Evolutionary conservation across 805 yeast species (phyloP).

Genomic region (Candida railenensis): DNA sequence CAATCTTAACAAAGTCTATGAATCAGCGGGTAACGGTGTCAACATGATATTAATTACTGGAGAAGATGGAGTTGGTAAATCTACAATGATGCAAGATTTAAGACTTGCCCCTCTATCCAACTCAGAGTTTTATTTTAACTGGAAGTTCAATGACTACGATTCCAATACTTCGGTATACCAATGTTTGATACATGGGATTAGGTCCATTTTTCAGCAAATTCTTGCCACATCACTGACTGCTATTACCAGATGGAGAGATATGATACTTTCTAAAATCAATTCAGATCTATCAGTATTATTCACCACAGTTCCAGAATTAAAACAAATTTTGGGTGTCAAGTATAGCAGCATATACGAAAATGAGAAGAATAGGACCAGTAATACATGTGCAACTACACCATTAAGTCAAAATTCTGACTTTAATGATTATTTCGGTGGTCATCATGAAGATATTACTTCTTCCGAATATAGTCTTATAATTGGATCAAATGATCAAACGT

Average conservation of each 20-base stretch:
- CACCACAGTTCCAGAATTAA: slow-evolving; percentile 44
- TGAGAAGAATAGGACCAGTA: neutral
- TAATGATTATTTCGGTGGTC: slow-evolving; percentile 9
- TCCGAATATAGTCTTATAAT: slow-evolving; percentile 2
- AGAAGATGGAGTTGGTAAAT: slow-evolving; percentile 46
- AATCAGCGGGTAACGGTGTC: slow-evolving; percentile 12
- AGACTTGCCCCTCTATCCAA: slow-evolving; percentile 30
- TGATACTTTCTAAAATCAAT: slow-evolving; percentile 35
- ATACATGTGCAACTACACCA: neutral
- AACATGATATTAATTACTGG: slow-evolving; percentile 37
- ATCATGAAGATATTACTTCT: neutral
- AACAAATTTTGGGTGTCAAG: slow-evolving; percentile 40
- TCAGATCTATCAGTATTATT: slow-evolving; percentile 42
- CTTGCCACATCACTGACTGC: slow-evolving; percentile 33
- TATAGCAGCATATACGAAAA: slow-evolving; percentile 23
- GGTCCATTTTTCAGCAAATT: slow-evolving; percentile 40
- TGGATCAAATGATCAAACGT: slow-evolving; percentile 17
- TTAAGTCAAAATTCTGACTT: neutral
- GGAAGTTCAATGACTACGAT: slow-evolving; percentile 29
- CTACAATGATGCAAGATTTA: slow-evolving; percentile 39
- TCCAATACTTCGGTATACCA: slow-evolving; percentile 32
- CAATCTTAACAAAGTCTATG: slow-evolving; percentile 7
- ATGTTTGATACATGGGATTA: slow-evolving; percentile 36
- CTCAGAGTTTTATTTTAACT: slow-evolving; percentile 26
- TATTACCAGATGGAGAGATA: slow-evolving; percentile 40